Evolutionary conservation across 306 rosid genomes (phyloP).

Genomic region (Oxytropis ochrocephala): DNA sequence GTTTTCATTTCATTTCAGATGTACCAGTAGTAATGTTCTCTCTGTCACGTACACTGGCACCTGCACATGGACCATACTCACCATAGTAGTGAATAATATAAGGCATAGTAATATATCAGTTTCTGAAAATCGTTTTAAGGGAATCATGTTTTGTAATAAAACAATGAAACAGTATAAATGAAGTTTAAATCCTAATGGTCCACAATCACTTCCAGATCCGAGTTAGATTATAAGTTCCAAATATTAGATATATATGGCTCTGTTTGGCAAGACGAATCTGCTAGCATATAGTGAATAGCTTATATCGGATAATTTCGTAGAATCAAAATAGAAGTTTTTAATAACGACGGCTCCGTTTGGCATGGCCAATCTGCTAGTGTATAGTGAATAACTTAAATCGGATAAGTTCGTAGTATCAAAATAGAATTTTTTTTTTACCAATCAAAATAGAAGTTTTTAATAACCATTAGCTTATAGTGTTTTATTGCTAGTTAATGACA

Average conservation of each 20-base stretch:
- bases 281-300: too few species aligned
- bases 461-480: too few species aligned
- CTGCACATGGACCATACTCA: conserved; percentile 5
- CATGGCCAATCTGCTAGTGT: too few species aligned
- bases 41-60: neutral
- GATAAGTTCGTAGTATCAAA: too few species aligned
- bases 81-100: conserved; percentile 7
- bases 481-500: too few species aligned
- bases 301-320: too few species aligned
- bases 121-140: neutral
- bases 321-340: too few species aligned
- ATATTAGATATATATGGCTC: neutral
- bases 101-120: neutral
- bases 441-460: too few species aligned
- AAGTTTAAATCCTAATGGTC: conserved; percentile 7
- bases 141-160: conserved; percentile 5
- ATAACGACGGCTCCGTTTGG: too few species aligned
- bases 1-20: conserved; percentile 6
- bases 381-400: too few species aligned
- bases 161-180: neutral
- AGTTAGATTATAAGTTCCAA: neutral
- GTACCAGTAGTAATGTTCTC: neutral
- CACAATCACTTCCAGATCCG: neutral
- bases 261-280: too few species aligned
- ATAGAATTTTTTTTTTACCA: too few species aligned